Evolutionary conservation across 164 flowering plant species (phyloP).

Genomic region (Tinospora cordifolia): DNA sequence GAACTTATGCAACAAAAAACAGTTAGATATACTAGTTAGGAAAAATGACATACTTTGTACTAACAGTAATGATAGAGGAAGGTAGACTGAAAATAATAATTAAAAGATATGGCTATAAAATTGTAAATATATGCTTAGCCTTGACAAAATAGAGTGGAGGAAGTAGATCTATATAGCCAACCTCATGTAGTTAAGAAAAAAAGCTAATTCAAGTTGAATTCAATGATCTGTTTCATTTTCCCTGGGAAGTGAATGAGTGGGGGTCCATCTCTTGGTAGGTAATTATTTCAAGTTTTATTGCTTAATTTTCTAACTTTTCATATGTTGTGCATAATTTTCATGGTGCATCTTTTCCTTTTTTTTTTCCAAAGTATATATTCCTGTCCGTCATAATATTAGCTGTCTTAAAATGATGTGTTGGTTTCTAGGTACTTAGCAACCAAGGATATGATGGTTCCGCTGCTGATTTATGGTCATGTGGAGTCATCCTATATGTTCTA

Average conservation of each 20-base stretch:
- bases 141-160: no score
- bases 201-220: no score
- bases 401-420: not conserved
- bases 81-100: no score
- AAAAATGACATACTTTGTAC: no score
- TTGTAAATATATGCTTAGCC: no score
- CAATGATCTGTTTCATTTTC: not conserved
- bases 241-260: not conserved
- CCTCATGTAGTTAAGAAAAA: no score
- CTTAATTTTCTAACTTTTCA: not conserved
- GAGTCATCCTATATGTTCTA: conserved; percentile 89
- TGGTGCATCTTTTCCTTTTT: not conserved
- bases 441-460: conserved; percentile 96
- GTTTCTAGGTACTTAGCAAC: conserved; percentile 57
- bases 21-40: no score
- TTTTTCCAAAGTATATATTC: not conserved
- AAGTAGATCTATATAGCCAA: no score
- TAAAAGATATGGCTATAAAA: no score
- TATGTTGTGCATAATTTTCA: not conserved
- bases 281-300: not conserved
- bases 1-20: no score
- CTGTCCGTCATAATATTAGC: not conserved
- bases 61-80: no score
- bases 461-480: conserved; percentile 99
- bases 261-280: not conserved